Evolutionary conservation across 2,329 filamentous ascomycete species (phyloP), one percentile per base, ranked within the genome.

Genomic region (Paraphoma sp.): DNA sequence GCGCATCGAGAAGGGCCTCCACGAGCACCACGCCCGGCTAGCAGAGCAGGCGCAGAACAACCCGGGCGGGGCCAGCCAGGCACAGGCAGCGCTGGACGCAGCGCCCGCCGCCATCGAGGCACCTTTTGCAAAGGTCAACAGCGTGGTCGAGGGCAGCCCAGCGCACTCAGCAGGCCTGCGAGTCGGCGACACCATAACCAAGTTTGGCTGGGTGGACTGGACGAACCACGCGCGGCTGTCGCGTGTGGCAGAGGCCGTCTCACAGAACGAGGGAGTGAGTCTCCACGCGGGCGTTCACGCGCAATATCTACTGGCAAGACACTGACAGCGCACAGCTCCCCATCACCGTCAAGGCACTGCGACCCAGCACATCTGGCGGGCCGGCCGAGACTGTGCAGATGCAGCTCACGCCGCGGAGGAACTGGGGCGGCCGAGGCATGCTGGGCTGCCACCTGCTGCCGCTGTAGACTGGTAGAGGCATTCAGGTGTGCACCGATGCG

Each of bases 341-440:
- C 44, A 85, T 96, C 42, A 79, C 88, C 14, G 90, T 96, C 53
- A 90, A 87, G 71, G 81, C 76, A 11, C 53, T 78, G 88, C 89
- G 87, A 54, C 63, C 71, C 51, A 75, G 62, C 51, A 52, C 64
- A 30, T 67, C 65, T 45, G 72, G 72, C 57, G 69, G 72, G 31
- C 68, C 71, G 44, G 57, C 72, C 17, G 74, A 78, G 49, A 78
- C 92, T 63, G 76, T 95, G 55, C 84, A 87, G 54, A 78, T 97
- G 68, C 87, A 86, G 62, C 79, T 99, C 62, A 91, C 83, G 46
- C 94, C 94, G 51, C 85, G 87, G 67, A 86, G 87, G 44, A 84
- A 93, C 72, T 99, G 95, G 94, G 94, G 94, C 64, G 95, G 95
- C 30, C 84, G 92, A 76, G 95, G 94, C 11, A 80, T 96, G 75